Conservation (phyloP, 192 early-diverging fungal genomes). For the Dissophora globulifera region DNA sequence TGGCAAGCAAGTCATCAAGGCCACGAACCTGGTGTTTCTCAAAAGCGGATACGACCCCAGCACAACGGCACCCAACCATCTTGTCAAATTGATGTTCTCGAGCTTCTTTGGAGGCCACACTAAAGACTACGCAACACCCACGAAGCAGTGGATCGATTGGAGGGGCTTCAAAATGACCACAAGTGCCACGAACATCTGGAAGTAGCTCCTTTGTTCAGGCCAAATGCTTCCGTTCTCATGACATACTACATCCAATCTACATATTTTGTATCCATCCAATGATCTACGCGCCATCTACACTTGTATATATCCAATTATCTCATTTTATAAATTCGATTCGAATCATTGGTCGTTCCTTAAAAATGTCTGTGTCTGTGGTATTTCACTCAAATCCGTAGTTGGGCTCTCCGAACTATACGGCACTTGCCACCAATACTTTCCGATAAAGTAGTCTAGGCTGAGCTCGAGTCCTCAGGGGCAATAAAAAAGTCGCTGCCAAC, state of each 20-base stretch:
- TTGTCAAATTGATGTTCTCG: slow-evolving; percentile 41
- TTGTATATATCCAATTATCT: neutral
- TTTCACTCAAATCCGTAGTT: no score
- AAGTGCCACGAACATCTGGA: slow-evolving; percentile 20
- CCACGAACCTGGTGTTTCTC: slow-evolving; percentile 22
- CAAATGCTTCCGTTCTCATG: no score
- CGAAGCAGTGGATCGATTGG: slow-evolving; percentile 29
- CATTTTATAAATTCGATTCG: no score
- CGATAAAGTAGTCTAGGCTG: no score
- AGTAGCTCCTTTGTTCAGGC: slow-evolving; percentile 9
- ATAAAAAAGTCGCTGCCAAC: slow-evolving; percentile 47
- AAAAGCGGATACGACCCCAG: slow-evolving; percentile 35
- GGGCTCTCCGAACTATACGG: neutral
- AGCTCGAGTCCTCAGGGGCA: neutral
- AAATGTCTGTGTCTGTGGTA: no score
- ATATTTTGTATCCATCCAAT: neutral
- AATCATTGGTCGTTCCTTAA: no score
- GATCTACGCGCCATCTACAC: neutral
- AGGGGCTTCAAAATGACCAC: slow-evolving; percentile 36
- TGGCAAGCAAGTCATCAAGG: slow-evolving; percentile 8
- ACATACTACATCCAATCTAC: neutral
- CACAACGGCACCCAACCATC: neutral
- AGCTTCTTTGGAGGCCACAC: slow-evolving; percentile 24
- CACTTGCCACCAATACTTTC: no score
- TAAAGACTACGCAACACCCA: slow-evolving; percentile 15